Evolutionary conservation across 192 early-diverging fungal genomes (phyloP).

Genomic region (Allomyces javanicus): DNA sequence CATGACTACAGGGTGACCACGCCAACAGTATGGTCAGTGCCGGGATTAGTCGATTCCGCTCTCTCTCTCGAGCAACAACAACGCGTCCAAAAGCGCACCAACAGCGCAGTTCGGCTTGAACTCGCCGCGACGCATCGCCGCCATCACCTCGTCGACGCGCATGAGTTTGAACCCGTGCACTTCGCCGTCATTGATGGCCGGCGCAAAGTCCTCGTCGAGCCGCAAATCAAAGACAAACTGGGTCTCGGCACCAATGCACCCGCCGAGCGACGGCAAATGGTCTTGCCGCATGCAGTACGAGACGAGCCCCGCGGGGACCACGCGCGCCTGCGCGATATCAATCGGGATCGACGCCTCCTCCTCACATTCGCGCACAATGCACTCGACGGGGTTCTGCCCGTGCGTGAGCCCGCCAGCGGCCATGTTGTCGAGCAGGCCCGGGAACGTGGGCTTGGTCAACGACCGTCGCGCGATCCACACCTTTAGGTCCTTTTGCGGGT

Average conservation of each 20-base stretch:
- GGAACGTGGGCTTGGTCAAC: conserved; percentile 64
- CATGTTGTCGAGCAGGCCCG: conserved; percentile 57
- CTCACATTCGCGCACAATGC: conserved; percentile 65
- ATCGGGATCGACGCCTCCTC: conserved; percentile 67
- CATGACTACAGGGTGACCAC: conserved; percentile 12
- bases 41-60: neutral
- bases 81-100: neutral
- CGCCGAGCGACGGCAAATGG: neutral
- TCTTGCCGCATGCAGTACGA: conserved; percentile 36
- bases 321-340: conserved; percentile 24
- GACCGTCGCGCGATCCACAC: conserved; percentile 83
- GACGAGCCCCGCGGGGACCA: conserved; percentile 34
- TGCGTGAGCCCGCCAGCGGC: conserved; percentile 62
- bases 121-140: conserved; percentile 18
- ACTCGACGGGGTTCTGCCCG: conserved; percentile 30
- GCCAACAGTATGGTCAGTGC: neutral
- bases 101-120: conserved; percentile 79
- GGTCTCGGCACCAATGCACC: conserved; percentile 40
- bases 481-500: conserved; percentile 15
- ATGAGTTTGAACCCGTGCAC: conserved; percentile 58
- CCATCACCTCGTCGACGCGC: conserved; percentile 39
- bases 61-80: neutral
- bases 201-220: conserved; percentile 34
- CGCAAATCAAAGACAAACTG: conserved; percentile 74
- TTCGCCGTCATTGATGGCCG: conserved; percentile 63